These are phyloP conservation scores for Penicillium pulvis DNA, from an alignment of 495 filamentous ascomycete species.

Conservation along the genomic window DNA sequence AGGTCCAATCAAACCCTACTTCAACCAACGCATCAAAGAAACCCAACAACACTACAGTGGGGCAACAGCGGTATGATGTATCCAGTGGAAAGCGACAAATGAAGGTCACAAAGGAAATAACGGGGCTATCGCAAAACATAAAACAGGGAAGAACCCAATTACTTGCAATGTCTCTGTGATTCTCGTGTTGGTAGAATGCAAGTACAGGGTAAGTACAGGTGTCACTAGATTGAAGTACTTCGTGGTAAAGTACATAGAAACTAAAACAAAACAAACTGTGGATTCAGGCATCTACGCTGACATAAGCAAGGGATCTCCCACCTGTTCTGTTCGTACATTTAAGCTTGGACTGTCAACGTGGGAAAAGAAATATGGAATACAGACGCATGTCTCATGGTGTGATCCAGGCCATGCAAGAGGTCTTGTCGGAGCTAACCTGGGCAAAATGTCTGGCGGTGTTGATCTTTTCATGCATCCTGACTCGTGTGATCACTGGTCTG, in stretches of 20 bases:
- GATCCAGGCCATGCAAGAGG: slow-evolving; percentile 21
- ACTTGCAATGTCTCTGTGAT: too few relatives aligned
- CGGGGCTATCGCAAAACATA: too few relatives aligned
- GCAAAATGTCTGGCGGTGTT: slow-evolving; percentile 25
- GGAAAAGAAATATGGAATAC: slow-evolving; percentile 26
- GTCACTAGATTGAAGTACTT: too few relatives aligned
- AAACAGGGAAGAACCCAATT: too few relatives aligned
- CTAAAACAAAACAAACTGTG: background rate
- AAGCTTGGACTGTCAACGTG: background rate
- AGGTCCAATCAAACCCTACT: background rate
- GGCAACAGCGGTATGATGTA: background rate
- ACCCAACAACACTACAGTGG: background rate
- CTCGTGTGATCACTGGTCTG: slow-evolving; percentile 44
- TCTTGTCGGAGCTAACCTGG: slow-evolving; percentile 26
- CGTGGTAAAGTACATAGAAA: too few relatives aligned
- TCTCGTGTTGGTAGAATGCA: too few relatives aligned
- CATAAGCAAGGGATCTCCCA: background rate
- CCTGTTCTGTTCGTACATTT: background rate
- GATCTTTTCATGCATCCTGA: slow-evolving; percentile 36
- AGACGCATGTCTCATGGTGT: slow-evolving; percentile 14
- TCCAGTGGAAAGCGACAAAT: background rate
- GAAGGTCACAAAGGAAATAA: background rate
- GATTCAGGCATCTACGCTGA: background rate
- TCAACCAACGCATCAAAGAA: background rate
- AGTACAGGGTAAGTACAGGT: too few relatives aligned